These are phyloP conservation scores for Ophiostoma angusticollis DNA, from an alignment of 2,329 filamentous ascomycete genomes.

Conservation along the genomic window DNA sequence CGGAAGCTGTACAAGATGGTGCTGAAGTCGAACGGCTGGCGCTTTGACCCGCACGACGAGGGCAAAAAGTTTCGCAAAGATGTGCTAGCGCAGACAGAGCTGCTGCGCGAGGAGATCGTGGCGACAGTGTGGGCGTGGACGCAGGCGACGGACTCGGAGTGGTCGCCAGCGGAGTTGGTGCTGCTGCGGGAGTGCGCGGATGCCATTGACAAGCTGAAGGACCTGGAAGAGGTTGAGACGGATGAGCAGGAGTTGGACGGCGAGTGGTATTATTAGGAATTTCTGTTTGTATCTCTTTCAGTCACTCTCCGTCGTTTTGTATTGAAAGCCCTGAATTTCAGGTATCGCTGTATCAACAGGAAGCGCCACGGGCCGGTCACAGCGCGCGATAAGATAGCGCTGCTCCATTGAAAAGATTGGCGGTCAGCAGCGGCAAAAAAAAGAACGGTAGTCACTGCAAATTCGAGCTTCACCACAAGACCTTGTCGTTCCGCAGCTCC, in stretches of 20 bases:
- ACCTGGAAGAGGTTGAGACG: too few species aligned
- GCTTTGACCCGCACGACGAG: constrained; percentile 6
- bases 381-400: constrained; percentile 8
- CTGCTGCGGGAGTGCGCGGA: too few species aligned
- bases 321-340: too few species aligned
- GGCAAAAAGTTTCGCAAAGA: neutral
- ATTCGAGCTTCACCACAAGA: neutral
- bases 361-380: too few species aligned
- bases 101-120: constrained; percentile 9
- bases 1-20: constrained; percentile 12
- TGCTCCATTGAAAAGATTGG: constrained; percentile 4
- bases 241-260: too few species aligned
- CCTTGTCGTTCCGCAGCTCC: neutral
- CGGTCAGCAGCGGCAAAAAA: constrained; percentile 9
- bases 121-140: constrained; percentile 4
- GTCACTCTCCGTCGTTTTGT: too few species aligned
- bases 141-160: neutral
- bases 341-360: too few species aligned
- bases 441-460: too few species aligned
- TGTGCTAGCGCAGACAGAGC: constrained; percentile 6
- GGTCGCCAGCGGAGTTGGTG: constrained; percentile 5
- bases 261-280: too few species aligned
- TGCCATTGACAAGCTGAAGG: too few species aligned
- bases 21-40: constrained; percentile 8
- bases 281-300: too few species aligned